Evolutionary conservation across 352 stramenopile species (phyloP).

Genomic region (Globisporangium recalcitrans): DNA sequence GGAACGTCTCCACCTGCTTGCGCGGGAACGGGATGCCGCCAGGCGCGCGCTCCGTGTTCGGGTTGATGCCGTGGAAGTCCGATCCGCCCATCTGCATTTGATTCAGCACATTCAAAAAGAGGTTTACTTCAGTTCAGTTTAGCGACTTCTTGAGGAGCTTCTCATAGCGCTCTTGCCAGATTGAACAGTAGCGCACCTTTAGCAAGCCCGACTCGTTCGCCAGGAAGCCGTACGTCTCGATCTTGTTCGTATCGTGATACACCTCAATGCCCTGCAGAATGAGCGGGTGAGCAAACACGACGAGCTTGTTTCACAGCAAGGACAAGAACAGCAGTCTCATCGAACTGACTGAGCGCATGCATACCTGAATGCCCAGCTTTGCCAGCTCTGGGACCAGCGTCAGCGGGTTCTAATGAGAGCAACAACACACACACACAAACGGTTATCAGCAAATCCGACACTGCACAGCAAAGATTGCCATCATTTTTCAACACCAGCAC

Average conservation of each 20-base stretch:
- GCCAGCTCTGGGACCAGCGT: conserved; percentile 63
- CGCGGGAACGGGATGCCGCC: conserved; percentile 75
- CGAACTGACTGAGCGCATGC: too few species aligned
- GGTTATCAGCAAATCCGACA: not conserved
- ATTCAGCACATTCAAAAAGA: conserved; percentile 3
- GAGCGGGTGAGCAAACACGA: not conserved
- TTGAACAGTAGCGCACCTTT: conserved; percentile 30
- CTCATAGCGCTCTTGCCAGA: not conserved
- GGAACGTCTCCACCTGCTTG: conserved; percentile 62
- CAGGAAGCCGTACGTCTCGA: conserved; percentile 73
- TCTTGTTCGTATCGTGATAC: conserved; percentile 75
- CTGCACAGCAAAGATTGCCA: not conserved
- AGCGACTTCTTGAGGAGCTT: not conserved
- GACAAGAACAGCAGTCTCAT: too few species aligned
- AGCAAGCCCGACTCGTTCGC: conserved; percentile 70
- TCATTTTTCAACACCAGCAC: not conserved
- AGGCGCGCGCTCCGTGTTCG: conserved; percentile 55
- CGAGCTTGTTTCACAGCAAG: too few species aligned
- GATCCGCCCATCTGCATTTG: conserved; percentile 58
- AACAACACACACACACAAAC: not conserved
- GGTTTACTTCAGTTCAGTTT: not conserved
- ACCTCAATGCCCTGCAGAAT: conserved; percentile 65
- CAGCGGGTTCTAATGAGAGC: conserved; percentile 45
- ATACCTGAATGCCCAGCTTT: conserved; percentile 71
- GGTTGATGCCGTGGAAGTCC: conserved; percentile 83